A percentile compares a stretch with the other conserved stretches of the same genome.
These are phyloP conservation scores for Suhomyces kilbournensis DNA, from an alignment of 805 yeast species.

Conservation along the genomic window DNA sequence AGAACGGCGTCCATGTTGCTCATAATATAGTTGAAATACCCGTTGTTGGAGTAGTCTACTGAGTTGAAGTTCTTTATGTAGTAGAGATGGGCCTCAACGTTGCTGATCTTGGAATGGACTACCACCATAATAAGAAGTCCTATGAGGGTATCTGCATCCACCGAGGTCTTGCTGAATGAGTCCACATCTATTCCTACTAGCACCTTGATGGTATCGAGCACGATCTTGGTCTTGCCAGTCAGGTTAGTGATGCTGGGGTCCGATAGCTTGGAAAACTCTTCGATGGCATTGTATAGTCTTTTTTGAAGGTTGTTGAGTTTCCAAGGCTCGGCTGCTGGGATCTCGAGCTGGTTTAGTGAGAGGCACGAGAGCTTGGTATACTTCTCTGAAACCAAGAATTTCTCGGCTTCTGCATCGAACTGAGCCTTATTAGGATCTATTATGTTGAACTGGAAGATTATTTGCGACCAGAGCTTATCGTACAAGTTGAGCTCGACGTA, in stretches of 20 bases:
- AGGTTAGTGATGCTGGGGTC: constrained; percentile 40
- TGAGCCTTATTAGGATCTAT: constrained; percentile 19
- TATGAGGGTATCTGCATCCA: constrained; percentile 81
- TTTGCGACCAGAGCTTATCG: constrained; percentile 60
- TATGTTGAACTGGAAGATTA: constrained; percentile 32
- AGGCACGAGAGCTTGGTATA: constrained; percentile 38
- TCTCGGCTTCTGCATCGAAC: constrained; percentile 24
- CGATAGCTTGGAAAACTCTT: constrained; percentile 46
- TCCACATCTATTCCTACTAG: constrained; percentile 33
- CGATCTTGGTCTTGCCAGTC: constrained; percentile 43
- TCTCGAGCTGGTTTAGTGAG: constrained; percentile 51
- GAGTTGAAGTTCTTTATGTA: constrained; percentile 63
- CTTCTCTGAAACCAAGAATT: constrained; percentile 23
- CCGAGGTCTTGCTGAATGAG: constrained; percentile 14
- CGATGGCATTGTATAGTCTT: constrained; percentile 50
- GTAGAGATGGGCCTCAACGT: constrained; percentile 60
- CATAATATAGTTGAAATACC: constrained; percentile 70
- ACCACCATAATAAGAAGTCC: constrained; percentile 72
- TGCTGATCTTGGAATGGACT: constrained; percentile 54
- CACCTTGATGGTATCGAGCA: constrained; percentile 51
- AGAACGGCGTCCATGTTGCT: constrained; percentile 84
- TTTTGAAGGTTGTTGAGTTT: constrained; percentile 30
- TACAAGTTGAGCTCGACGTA: constrained; percentile 71
- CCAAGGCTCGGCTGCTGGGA: constrained; percentile 43
- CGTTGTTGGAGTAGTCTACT: constrained; percentile 36